Evolutionary conservation across 164 flowering plant species (phyloP).

Genomic region (Vitis rotundifolia): DNA sequence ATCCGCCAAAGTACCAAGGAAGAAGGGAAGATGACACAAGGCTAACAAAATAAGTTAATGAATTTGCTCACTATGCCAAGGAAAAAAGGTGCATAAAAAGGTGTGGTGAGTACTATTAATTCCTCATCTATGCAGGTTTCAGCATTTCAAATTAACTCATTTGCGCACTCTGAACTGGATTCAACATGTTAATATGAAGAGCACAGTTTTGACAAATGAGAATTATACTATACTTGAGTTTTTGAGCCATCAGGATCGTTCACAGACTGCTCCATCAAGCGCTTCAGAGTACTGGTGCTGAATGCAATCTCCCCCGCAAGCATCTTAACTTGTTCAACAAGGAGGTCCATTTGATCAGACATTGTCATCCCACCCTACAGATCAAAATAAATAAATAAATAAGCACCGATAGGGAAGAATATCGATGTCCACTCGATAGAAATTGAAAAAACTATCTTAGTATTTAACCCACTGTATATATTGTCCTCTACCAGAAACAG

Average conservation of each 20-base stretch:
- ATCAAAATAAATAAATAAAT: background rate
- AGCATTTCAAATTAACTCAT: too few species aligned
- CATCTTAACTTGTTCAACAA: conserved; percentile 98
- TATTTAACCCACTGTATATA: too few species aligned
- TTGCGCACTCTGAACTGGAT: too few species aligned
- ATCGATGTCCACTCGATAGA: background rate
- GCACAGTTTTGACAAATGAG: background rate
- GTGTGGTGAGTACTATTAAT: too few species aligned
- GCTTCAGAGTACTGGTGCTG: conserved; percentile 89
- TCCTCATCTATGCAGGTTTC: too few species aligned
- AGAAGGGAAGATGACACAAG: too few species aligned
- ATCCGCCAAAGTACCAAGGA: too few species aligned
- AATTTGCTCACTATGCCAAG: too few species aligned
- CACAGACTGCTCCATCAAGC: conserved; percentile 86
- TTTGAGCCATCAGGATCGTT: conserved; percentile 76
- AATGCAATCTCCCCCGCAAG: conserved; percentile 99
- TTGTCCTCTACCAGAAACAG: too few species aligned
- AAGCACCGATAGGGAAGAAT: background rate
- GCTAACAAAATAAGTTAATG: too few species aligned
- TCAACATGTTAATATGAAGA: too few species aligned
- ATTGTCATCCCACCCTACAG: conserved; percentile 62
- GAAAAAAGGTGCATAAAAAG: too few species aligned
- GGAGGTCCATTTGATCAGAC: conserved; percentile 92
- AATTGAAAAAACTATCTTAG: background rate
- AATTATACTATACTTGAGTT: conserved; percentile 49